Base-by-base conservation (phyloP, 345 rosid species). In the Syzygium oleosum region DNA sequence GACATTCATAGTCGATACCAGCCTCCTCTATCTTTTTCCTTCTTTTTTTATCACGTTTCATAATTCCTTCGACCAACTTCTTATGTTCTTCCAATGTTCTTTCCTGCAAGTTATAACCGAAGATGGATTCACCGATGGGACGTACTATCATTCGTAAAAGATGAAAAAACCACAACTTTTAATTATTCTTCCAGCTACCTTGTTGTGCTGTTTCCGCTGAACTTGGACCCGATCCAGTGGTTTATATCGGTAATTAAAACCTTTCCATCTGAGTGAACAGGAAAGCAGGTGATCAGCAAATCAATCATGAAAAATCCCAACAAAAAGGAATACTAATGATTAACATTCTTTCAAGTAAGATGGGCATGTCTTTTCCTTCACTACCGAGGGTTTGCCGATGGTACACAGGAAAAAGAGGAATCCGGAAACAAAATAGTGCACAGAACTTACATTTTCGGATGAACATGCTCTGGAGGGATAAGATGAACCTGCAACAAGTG, bases 1-100 rank as follows among this genome's bases (percentile, higher is more conserved):
- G 98, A 94, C 97, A 96, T 79, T 93, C 96, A 85, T 95, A 97
- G 43, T 95, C 97, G 86, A 98, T 92, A 83, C 98, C 98, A 85
- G 97, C 98, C 22, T 94, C 97, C 85, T 92, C 94, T 89, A 98
- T 96, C 90, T 84, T 96, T 93, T 92, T 95, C 63, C 91, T 90
- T 85, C 97, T 92, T 88, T 90, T 96, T 90, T 91, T 87, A 89
- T 93, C 97, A 51, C 92, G 90, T 92, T 96, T 94, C 84, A 94
- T 61, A 84, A 98, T 95, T 91, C 92, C 94, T 58, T 91, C 92
- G 58, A 96, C 92, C 94, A 94, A 54, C 87, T 96, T 96, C 85
- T 89, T 94, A 87, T 96, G 97, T 88, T 94, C 99, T 84, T 93
- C 96, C 89, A 96, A 84, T 88, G 99, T 96, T 92, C 98, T 94